These are phyloP conservation scores for Zhuliangozyma blackwelliae DNA, from an alignment of 1,139 yeast species.

Conservation along the genomic window DNA sequence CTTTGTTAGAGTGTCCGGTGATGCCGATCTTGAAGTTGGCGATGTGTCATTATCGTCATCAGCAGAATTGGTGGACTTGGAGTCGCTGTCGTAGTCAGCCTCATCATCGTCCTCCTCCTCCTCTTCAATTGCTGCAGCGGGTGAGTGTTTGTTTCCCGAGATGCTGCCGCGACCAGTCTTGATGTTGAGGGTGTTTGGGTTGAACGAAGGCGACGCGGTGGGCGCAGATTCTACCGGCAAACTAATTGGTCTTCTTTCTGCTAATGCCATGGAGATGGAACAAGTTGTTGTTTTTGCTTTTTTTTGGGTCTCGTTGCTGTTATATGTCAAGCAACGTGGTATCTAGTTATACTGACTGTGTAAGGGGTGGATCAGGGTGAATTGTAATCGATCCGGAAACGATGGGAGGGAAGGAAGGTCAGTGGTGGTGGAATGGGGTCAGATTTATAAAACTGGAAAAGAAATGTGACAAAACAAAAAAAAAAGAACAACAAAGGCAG, in stretches of 20 bases:
- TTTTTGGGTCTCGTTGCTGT: too few relatives aligned
- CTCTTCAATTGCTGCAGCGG: constrained; percentile 1
- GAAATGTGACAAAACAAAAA: too few relatives aligned
- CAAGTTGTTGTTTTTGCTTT: too few relatives aligned
- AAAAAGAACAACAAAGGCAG: too few relatives aligned
- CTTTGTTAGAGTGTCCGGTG: constrained; percentile 36
- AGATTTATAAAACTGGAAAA: too few relatives aligned
- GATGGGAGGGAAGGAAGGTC: too few relatives aligned
- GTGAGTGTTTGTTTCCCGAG: constrained; percentile 1
- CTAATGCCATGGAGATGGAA: constrained; percentile 41
- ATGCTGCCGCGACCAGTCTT: constrained; percentile 4
- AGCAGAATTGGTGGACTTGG: constrained; percentile 1
- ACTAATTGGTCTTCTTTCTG: constrained; percentile 51
- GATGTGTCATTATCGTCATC: constrained; percentile 16
- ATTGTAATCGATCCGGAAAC: too few relatives aligned
- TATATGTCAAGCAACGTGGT: too few relatives aligned
- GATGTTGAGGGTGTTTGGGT: constrained; percentile 35
- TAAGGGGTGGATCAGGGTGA: too few relatives aligned
- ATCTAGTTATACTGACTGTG: too few relatives aligned
- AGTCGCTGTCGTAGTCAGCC: constrained; percentile 3
- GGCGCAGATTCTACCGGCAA: constrained; percentile 28
- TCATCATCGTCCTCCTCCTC: constrained; percentile 7
- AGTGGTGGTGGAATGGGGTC: too few relatives aligned
- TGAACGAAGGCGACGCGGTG: constrained; percentile 44
- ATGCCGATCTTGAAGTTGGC: constrained; percentile 40